phyloP scores from a whole-genome alignment of 306 rosid species.

The Arachis hypogaea region DNA sequence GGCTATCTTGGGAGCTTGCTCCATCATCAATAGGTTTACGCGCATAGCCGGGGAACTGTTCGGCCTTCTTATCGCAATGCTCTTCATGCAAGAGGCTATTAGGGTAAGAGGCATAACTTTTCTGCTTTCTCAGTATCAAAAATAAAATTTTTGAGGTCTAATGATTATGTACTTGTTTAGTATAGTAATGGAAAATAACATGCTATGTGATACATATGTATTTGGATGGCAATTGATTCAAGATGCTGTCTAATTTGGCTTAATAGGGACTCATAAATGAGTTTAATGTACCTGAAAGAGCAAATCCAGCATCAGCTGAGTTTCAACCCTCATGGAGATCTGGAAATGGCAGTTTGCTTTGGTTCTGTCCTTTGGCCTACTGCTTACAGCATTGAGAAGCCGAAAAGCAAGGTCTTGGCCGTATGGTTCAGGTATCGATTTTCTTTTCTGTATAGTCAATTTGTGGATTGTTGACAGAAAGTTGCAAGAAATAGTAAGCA shows the following conservation, averaged over 20 bases:
- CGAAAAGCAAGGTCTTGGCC: slow-evolving; percentile 84
- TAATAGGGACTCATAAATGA: slow-evolving; percentile 70
- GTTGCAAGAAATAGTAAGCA: too few species aligned
- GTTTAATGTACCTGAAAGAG: slow-evolving; percentile 64
- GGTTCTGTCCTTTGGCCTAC: slow-evolving; percentile 77
- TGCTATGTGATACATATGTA: background rate
- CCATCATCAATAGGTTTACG: slow-evolving; percentile 81
- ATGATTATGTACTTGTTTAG: slow-evolving; percentile 8
- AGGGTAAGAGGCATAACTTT: slow-evolving; percentile 50
- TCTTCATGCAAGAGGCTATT: slow-evolving; percentile 85
- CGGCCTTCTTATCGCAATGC: slow-evolving; percentile 85
- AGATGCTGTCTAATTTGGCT: slow-evolving; percentile 30
- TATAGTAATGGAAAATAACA: background rate
- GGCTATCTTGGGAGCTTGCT: slow-evolving; percentile 79
- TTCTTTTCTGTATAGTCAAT: background rate
- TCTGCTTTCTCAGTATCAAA: slow-evolving; percentile 14
- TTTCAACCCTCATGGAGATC: slow-evolving; percentile 84
- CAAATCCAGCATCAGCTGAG: slow-evolving; percentile 52
- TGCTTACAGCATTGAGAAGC: slow-evolving; percentile 70
- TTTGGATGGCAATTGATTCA: slow-evolving; percentile 1
- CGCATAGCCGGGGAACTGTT: slow-evolving; percentile 82
- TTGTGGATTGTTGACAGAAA: background rate
- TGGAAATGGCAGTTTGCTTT: slow-evolving; percentile 85
- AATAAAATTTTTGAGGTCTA: background rate
- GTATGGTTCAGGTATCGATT: slow-evolving; percentile 63